These are phyloP conservation scores for Dendrobium nobile DNA, from an alignment of 106 monocot genomes.

Conservation along the genomic window DNA sequence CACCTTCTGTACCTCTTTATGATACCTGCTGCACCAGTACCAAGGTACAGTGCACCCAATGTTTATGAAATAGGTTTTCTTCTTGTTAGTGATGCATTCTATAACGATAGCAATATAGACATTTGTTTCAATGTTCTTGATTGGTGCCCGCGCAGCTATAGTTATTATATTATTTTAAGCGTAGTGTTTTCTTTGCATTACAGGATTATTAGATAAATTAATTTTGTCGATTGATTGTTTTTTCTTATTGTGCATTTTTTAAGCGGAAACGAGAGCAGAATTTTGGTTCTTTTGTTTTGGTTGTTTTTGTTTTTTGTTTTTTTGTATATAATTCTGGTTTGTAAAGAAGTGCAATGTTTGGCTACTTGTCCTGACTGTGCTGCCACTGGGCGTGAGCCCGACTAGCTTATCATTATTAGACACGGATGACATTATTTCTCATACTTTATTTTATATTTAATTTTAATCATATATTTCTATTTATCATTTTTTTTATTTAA, in stretches of 20 bases:
- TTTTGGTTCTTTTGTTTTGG: conserved; percentile 8
- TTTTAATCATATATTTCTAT: too few species aligned
- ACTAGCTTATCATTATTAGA: too few species aligned
- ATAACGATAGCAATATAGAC: neutral
- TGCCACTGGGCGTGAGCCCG: conserved; percentile 82
- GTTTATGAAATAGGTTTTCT: neutral
- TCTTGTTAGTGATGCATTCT: neutral
- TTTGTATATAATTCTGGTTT: conserved; percentile 54
- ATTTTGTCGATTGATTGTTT: neutral
- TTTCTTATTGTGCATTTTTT: conserved; percentile 3
- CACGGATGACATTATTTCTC: too few species aligned
- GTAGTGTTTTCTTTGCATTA: neutral
- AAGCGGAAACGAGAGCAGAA: conserved; percentile 6
- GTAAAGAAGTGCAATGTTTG: conserved; percentile 89
- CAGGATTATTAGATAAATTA: neutral
- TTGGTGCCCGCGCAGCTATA: neutral
- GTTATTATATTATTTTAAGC: neutral
- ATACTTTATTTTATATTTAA: too few species aligned
- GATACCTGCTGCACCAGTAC: neutral
- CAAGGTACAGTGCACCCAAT: neutral
- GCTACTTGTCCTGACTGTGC: conserved; percentile 75
- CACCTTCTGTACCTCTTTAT: conserved; percentile 10
- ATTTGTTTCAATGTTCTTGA: neutral
- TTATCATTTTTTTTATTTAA: too few species aligned
- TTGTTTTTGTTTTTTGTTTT: conserved; percentile 42